Conservation (phyloP, 176 grass and related monocot genomes). For the Zizania latifolia region DNA sequence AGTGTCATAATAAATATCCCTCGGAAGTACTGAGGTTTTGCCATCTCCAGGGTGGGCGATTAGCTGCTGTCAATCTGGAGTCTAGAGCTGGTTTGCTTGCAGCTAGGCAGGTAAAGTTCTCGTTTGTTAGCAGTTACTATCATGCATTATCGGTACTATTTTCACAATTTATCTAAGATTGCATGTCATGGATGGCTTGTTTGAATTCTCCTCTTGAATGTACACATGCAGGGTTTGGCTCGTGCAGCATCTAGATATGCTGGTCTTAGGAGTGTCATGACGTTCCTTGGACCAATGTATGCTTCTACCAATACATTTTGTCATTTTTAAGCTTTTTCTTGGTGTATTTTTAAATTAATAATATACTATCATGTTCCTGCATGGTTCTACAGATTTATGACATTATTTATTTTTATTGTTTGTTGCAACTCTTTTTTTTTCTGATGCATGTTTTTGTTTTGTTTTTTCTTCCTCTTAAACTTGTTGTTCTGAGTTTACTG, state of each 20-base stretch:
- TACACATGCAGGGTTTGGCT: constrained; percentile 62
- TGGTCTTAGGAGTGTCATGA: constrained; percentile 77
- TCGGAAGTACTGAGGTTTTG: constrained; percentile 5
- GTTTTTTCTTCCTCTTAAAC: not conserved
- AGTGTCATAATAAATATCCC: not conserved
- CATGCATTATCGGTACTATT: not conserved
- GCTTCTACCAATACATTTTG: constrained; percentile 19
- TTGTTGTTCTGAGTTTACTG: not conserved
- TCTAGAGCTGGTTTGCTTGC: constrained; percentile 67
- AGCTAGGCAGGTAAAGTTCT: constrained; percentile 68
- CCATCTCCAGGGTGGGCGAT: constrained; percentile 61
- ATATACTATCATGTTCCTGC: not conserved
- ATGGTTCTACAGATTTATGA: not conserved
- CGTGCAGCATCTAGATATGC: constrained; percentile 70
- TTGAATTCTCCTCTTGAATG: constrained; percentile 17
- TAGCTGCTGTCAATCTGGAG: constrained; percentile 78
- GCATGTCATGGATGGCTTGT: not conserved
- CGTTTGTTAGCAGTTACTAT: constrained; percentile 18
- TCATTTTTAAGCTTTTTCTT: not conserved
- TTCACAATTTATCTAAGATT: not conserved
- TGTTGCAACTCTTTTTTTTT: not conserved
- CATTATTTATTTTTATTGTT: not conserved
- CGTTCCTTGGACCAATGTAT: constrained; percentile 85
- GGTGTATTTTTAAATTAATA: not conserved
- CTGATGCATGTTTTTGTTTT: not conserved